Conservation (phyloP, 2,329 filamentous ascomycete genomes). For the Cytospora piceicola region DNA sequence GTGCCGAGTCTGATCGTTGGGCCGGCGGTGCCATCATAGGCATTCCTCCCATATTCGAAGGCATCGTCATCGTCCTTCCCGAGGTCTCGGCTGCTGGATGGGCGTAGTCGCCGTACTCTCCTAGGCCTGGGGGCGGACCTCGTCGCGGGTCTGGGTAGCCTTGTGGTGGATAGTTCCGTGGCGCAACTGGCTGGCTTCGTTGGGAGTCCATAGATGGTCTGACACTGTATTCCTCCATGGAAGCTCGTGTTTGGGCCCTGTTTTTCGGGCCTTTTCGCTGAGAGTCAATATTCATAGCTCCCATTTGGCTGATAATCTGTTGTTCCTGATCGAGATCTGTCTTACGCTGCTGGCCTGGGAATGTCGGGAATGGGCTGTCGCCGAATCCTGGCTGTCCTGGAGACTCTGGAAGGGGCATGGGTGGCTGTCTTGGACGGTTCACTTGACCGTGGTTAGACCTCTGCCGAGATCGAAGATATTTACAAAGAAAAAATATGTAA, state of each 20-base stretch:
- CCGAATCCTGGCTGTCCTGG: slow-evolving; percentile 42
- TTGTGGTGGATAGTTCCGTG: slow-evolving; percentile 44
- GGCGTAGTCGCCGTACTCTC: slow-evolving; percentile 44
- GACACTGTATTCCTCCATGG: slow-evolving; percentile 37
- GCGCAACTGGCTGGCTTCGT: slow-evolving; percentile 39
- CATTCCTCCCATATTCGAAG: slow-evolving; percentile 49
- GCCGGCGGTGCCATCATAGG: slow-evolving; percentile 40
- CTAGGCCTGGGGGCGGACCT: slow-evolving; percentile 38
- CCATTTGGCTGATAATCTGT: slow-evolving; percentile 48
- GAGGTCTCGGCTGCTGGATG: slow-evolving; percentile 55
- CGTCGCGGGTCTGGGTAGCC: slow-evolving; percentile 44
- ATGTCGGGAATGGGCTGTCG: slow-evolving; percentile 47
- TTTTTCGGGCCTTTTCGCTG: slow-evolving; percentile 25
- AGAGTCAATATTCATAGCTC: slow-evolving; percentile 43
- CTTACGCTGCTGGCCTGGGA: slow-evolving; percentile 46
- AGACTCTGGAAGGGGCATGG: slow-evolving; percentile 30
- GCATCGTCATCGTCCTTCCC: slow-evolving; percentile 66
- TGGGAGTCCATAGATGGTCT: slow-evolving; percentile 43
- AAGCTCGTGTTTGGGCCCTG: slow-evolving; percentile 32
- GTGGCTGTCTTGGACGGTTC: slow-evolving; percentile 38
- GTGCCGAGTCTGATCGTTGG: slow-evolving; percentile 49
- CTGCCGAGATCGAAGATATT: slow-evolving; percentile 18
- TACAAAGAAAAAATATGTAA: slow-evolving; percentile 23
- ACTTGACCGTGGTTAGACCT: slow-evolving; percentile 32
- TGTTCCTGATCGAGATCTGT: slow-evolving; percentile 47